Evolutionary conservation across 2,329 filamentous ascomycete genomes (phyloP), one percentile per base, ranked within the genome.

Genomic region (Knoxdaviesia capensis): DNA sequence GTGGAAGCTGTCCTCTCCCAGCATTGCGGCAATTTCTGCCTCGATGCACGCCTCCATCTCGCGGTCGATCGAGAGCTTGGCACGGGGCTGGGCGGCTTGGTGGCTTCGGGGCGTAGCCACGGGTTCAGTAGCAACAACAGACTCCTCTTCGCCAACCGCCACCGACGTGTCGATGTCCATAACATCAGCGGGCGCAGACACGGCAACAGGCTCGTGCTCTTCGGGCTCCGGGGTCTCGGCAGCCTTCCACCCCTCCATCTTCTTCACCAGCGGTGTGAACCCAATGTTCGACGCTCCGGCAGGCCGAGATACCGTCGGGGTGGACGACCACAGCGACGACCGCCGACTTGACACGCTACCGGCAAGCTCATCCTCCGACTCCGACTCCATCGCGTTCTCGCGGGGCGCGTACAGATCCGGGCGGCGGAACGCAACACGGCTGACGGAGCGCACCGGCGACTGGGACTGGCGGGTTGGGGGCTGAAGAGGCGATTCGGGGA

Each of bases 221-320:
- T 31, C 41, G 5, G 44, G 36, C 7, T 39, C 39, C 11, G 36
- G 41, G 20, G 42, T 30, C 31, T 39, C 42, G 6, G 5, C 34
- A 10, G 32, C 5, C 7, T 11, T 20, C 6, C 28, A 11, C 7
- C 35, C 34, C 30, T 20, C n/a, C 29, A 29, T 41, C 46, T 57
- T 57, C 41, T 68, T 61, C 4, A 72, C 72, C 34, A 84, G 59
- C 29, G 76, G 73, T 1, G 75, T 80, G 47, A 81, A 78, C 2
- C 74, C 74, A 41, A 71, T 53, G 11, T 59, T 58, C 31, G 53
- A 46, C 46, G 52, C 39, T 47, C 59, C 50, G 11, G 45, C 50
- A 3, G 57, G 57, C 7, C 57, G 62, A 2, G 69, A 68, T 1
- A 68, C 69, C 2, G 59, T 51, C 3, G 61, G 60, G 6, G 56